Conservation (phyloP, 2,329 filamentous ascomycete genomes). For the Pseudogymnoascus sp. region DNA sequence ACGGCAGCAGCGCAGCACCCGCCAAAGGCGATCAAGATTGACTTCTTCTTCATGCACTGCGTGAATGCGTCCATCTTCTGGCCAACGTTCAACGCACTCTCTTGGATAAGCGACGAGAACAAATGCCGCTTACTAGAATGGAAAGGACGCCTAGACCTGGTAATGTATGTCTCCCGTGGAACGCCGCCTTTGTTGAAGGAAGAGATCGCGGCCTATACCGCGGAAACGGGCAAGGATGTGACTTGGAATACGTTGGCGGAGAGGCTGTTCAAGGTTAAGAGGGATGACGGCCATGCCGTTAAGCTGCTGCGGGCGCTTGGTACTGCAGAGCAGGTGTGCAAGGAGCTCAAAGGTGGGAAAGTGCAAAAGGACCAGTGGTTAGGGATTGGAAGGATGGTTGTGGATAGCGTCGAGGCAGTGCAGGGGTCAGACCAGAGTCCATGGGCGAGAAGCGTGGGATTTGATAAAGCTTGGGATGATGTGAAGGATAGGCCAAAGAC, state of each 20-base stretch:
- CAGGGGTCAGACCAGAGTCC: conserved; percentile 26
- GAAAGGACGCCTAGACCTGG: conserved; percentile 68
- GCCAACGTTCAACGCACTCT: conserved; percentile 51
- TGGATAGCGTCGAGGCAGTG: conserved; percentile 49
- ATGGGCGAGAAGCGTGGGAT: conserved; percentile 57
- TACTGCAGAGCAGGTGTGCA: conserved; percentile 48
- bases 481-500: conserved; percentile 18
- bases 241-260: conserved; percentile 27
- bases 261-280: conserved; percentile 36
- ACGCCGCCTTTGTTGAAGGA: conserved; percentile 51
- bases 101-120: conserved; percentile 49
- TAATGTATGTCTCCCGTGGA: conserved; percentile 63
- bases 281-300: conserved; percentile 75
- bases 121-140: conserved; percentile 70
- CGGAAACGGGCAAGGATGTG: conserved; percentile 33
- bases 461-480: conserved; percentile 56
- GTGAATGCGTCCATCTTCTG: conserved; percentile 68
- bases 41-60: conserved; percentile 78
- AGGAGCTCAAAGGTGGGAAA: conserved; percentile 38
- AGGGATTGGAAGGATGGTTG: conserved; percentile 49
- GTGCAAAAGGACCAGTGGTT: conserved; percentile 52
- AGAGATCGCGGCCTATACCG: conserved; percentile 51
- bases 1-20: conserved; percentile 48
- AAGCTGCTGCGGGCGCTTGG: conserved; percentile 67
- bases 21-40: conserved; percentile 60